Percentiles rank a stretch among this genome's conserved stretches.
These are phyloP conservation scores for Salix udensis DNA, from an alignment of 345 rosid species.

Conservation along the genomic window DNA sequence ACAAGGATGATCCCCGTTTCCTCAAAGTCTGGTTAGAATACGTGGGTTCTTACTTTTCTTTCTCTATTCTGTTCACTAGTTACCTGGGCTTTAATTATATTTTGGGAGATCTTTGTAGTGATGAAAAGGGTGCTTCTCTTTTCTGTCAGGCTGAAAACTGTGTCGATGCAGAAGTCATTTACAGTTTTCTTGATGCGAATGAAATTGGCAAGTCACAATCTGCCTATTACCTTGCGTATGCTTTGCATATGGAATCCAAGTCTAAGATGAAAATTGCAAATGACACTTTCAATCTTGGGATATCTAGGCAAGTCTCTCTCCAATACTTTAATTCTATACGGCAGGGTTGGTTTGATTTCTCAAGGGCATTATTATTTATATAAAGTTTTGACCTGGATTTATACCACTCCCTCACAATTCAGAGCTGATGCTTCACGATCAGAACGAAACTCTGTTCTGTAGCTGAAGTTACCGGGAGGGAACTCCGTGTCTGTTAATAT, in stretches of 20 bases:
- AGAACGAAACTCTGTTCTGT: background rate
- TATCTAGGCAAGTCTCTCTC: conserved; percentile 48
- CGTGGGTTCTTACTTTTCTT: conserved; percentile 37
- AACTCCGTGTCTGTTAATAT: background rate
- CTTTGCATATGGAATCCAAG: conserved; percentile 71
- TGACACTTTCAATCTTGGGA: conserved; percentile 66
- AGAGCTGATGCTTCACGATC: background rate
- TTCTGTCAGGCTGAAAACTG: conserved; percentile 77
- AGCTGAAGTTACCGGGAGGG: background rate
- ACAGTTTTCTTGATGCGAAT: conserved; percentile 72
- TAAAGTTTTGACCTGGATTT: background rate
- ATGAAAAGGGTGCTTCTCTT: background rate
- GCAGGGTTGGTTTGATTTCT: background rate
- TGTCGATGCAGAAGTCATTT: conserved; percentile 69
- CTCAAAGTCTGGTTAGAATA: conserved; percentile 98
- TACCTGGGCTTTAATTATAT: background rate
- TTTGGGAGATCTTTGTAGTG: background rate
- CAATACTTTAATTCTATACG: background rate
- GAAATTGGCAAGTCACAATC: conserved; percentile 72
- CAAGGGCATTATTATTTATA: background rate
- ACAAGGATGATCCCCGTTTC: conserved; percentile 88
- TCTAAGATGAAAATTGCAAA: conserved; percentile 69
- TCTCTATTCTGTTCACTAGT: background rate
- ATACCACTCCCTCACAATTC: background rate
- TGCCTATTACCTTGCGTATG: conserved; percentile 57